A percentile compares a stretch with the other conserved stretches of the same genome.
phyloP scores from a whole-genome alignment of 2,329 filamentous ascomycete species.

The Cercospora brassicicola region DNA sequence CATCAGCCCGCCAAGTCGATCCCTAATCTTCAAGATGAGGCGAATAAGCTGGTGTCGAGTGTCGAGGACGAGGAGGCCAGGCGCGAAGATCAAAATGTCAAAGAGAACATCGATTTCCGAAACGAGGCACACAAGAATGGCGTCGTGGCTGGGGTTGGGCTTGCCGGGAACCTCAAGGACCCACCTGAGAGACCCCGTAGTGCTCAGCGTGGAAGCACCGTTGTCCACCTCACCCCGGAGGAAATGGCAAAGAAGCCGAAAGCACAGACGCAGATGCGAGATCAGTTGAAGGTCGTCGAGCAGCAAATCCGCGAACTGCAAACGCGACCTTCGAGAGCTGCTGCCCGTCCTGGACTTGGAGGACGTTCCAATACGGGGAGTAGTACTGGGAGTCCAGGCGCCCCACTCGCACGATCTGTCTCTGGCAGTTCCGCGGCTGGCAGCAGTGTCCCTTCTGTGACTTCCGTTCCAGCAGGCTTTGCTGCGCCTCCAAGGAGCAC shows the following conservation, averaged over 20 bases:
- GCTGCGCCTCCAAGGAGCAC: neutral
- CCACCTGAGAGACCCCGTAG: slow-evolving; percentile 24
- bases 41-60: slow-evolving; percentile 45
- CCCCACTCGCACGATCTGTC: neutral
- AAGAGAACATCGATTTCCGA: neutral
- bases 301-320: slow-evolving; percentile 25
- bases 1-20: slow-evolving; percentile 48
- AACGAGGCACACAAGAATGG: slow-evolving; percentile 4
- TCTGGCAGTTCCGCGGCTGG: neutral
- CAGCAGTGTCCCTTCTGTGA: neutral
- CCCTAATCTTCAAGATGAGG: slow-evolving; percentile 50
- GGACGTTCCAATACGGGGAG: neutral
- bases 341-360: neutral
- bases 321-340: slow-evolving; percentile 3
- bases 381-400: neutral
- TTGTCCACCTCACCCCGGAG: slow-evolving; percentile 26
- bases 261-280: slow-evolving; percentile 22
- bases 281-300: slow-evolving; percentile 22
- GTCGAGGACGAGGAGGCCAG: slow-evolving; percentile 26
- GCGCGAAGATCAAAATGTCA: neutral
- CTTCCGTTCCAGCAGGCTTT: neutral
- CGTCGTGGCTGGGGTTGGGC: neutral
- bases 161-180: neutral
- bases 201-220: slow-evolving; percentile 24
- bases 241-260: slow-evolving; percentile 31